Evolutionary conservation across 164 flowering plant genomes (phyloP).

Genomic region (Paratinospora sagittata): DNA sequence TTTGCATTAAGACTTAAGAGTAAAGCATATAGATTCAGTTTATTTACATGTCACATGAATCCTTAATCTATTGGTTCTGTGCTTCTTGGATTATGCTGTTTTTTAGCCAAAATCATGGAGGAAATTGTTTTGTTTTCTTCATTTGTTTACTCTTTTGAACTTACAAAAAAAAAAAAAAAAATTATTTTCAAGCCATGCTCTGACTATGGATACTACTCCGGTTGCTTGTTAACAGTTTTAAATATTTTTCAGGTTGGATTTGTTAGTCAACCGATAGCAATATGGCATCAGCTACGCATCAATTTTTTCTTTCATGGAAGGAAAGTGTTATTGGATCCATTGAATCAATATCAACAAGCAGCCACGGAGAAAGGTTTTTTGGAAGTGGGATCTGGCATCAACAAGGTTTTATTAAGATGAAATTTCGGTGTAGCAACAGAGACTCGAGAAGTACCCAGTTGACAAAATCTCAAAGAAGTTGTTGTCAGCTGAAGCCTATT

Average conservation of each 20-base stretch:
- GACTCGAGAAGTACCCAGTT: constrained; percentile 19
- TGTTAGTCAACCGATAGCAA: constrained; percentile 8
- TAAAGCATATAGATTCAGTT: no score
- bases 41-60: no score
- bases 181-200: neutral
- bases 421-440: constrained; percentile 15
- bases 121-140: neutral
- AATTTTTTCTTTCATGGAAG: constrained; percentile 23
- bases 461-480: constrained; percentile 11
- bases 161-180: no score
- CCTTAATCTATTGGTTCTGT: neutral
- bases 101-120: neutral
- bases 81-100: neutral
- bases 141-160: neutral
- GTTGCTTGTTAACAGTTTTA: neutral
- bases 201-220: neutral
- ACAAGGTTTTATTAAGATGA: constrained; percentile 18
- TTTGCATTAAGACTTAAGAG: no score
- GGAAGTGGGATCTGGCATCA: constrained; percentile 14
- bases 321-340: constrained; percentile 17
- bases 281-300: constrained; percentile 37
- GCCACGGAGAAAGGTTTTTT: constrained; percentile 9
- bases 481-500: constrained; percentile 6
- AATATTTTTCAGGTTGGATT: constrained; percentile 21
- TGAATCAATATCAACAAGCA: constrained; percentile 15